Percentiles rank a stretch among this genome's conserved stretches.
Conservation (phyloP, 768 basidiomycete species). For the Daedaleopsis sinensis region DNA sequence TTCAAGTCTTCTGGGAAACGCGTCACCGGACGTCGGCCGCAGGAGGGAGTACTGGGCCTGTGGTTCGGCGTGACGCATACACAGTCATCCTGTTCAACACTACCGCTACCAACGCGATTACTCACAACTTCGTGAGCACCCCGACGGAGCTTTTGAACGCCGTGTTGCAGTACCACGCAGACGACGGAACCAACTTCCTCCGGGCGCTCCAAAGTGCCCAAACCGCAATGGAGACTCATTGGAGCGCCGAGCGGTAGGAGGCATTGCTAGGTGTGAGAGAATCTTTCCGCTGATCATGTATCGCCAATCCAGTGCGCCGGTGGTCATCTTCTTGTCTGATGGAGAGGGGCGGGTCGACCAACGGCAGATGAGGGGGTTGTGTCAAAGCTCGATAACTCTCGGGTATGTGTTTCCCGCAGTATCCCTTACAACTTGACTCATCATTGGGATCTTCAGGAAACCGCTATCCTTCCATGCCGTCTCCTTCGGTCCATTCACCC, state of each 20-base stretch:
- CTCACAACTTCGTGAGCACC: constrained; percentile 50
- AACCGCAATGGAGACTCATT: constrained; percentile 44
- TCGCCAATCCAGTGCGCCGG: constrained; percentile 25
- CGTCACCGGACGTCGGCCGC: constrained; percentile 41
- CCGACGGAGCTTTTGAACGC: constrained; percentile 46
- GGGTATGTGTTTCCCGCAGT: constrained; percentile 39
- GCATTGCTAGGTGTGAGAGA: too few relatives aligned
- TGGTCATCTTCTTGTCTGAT: constrained; percentile 61
- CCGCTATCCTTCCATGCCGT: constrained; percentile 61
- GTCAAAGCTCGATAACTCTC: constrained; percentile 44
- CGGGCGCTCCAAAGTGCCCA: constrained; percentile 42
- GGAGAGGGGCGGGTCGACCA: constrained; percentile 49
- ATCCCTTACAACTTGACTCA: background rate
- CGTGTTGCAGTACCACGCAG: constrained; percentile 36
- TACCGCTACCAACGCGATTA: constrained; percentile 26
- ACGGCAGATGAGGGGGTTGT: constrained; percentile 40
- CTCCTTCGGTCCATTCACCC: constrained; percentile 48
- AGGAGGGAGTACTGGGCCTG: constrained; percentile 24
- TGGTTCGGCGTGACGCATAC: constrained; percentile 52
- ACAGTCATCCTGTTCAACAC: constrained; percentile 53
- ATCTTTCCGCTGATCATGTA: background rate
- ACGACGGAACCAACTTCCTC: constrained; percentile 47
- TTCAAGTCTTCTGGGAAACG: constrained; percentile 59
- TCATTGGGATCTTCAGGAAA: constrained; percentile 40
- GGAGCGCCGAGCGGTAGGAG: constrained; percentile 53